Base-by-base conservation (phyloP, 495 filamentous ascomycete species). In the Glonium stellatum region DNA sequence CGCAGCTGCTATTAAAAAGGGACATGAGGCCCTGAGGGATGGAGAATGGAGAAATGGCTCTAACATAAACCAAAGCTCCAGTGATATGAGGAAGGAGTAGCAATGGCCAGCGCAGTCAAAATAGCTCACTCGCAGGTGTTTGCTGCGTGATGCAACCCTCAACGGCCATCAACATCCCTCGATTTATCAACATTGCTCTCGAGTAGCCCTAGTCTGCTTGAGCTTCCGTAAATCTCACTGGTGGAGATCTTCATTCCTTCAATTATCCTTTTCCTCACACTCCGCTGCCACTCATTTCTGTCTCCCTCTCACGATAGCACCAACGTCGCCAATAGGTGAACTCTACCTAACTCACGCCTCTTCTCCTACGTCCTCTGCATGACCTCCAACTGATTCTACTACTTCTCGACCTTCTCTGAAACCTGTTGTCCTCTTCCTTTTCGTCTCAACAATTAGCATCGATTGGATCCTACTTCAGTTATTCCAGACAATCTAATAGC, bases 341-440 rank as follows among this genome's bases (percentile, higher is more conserved):
- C 6, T 31, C 27, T 31, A 6, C 2, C 27, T 6, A 6, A 6
- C 27, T 31, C 27, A 6, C 27, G 6, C 2, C 39, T 4, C 4
- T 11, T 44, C 13, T 18, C 39, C 39, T 44, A 44, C 18, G 3
- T 44, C 39, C 12, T 31, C 27, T 31, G 27, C 27, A 31, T 31
- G 27, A 31, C 27, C 39, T 44, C 13, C 13, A 44, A 44, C 1
- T 11, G 34, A 53, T 49, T 31, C 59, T 50, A 18, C 19, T 48
- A 22, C 37, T 63, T 37, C 59, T 60, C 36, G 53, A 60, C 48
- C 55, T 67, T 37, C 59, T 60, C 52, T 60, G 64, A 42, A 59
- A 59, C 51, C 37, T 66, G 39, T 18, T 15, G 12, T 11, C 39
- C 3, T 4, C 39, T 44, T 18, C 10, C 10, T 1, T 13, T 18